Conservation (phyloP, 2,329 filamentous ascomycete genomes). For the Diplodia sapinea region DNA sequence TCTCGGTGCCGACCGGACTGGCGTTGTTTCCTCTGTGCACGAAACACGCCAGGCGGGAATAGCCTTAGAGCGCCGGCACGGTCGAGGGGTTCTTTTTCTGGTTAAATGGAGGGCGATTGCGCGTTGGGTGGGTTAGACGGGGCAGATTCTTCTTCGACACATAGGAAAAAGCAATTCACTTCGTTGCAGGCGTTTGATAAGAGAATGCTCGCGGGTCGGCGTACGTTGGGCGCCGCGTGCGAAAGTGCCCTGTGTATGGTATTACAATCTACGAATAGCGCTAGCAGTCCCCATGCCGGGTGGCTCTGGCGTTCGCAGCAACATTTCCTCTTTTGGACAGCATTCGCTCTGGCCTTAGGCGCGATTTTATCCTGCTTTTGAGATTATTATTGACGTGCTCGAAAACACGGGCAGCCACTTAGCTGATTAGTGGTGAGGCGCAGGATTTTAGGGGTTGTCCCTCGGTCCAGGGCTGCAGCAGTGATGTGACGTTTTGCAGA, state of each 20-base stretch:
- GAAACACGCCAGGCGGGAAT: constrained; percentile 3
- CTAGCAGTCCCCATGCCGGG: neutral
- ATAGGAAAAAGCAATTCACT: constrained; percentile 27
- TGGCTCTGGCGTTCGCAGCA: constrained; percentile 14
- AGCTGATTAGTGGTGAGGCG: neutral
- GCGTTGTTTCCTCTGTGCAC: neutral
- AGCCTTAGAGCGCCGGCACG: neutral
- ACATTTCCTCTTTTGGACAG: constrained; percentile 12
- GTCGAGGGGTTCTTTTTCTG: constrained; percentile 1
- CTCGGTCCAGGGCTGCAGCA: constrained; percentile 3
- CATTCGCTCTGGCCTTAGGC: neutral
- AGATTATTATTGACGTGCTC: neutral
- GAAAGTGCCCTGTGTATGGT: constrained; percentile 22
- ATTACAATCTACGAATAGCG: constrained; percentile 21
- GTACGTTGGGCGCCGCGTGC: neutral
- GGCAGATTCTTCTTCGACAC: constrained; percentile 23
- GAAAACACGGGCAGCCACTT: neutral
- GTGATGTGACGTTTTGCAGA: neutral
- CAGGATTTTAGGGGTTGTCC: neutral
- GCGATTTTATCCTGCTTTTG: neutral
- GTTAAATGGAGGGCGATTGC: constrained; percentile 18
- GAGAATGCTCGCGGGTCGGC: constrained; percentile 4
- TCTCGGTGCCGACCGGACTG: constrained; percentile 10
- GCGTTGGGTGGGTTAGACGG: constrained; percentile 27
- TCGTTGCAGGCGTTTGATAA: constrained; percentile 12